Conservation (phyloP, 2,329 filamentous ascomycete genomes). For the Microdochium bolleyi region DNA sequence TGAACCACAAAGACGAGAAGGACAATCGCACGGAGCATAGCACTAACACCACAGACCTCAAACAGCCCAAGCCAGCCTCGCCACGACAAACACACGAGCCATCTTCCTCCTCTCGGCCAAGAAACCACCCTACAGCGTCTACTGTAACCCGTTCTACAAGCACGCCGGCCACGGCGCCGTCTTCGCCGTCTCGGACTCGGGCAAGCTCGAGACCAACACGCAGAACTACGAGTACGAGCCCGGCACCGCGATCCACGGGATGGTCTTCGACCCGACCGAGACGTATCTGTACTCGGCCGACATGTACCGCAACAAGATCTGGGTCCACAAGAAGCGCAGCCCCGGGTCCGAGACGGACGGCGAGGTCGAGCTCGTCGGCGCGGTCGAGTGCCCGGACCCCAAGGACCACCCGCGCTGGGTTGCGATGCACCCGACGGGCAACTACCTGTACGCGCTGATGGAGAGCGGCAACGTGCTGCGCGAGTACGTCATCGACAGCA, state of each 20-base stretch:
- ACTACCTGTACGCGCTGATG: constrained; percentile 81
- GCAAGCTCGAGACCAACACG: constrained; percentile 53
- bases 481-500: constrained; percentile 71
- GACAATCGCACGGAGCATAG: background rate
- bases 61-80: constrained; percentile 57
- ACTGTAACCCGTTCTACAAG: constrained; percentile 86
- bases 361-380: constrained; percentile 60
- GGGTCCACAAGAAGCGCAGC: constrained; percentile 68
- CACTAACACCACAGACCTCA: background rate
- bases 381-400: constrained; percentile 60
- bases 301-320: constrained; percentile 70
- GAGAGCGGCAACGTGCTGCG: constrained; percentile 80
- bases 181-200: constrained; percentile 51
- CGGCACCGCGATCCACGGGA: constrained; percentile 69
- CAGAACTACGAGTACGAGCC: constrained; percentile 68
- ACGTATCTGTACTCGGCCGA: constrained; percentile 74
- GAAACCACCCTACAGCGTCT: constrained; percentile 72
- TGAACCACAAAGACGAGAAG: background rate
- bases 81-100: constrained; percentile 73
- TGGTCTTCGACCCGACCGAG: constrained; percentile 70
- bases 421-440: constrained; percentile 69
- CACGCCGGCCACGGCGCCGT: constrained; percentile 77
- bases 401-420: constrained; percentile 84
- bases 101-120: constrained; percentile 81
- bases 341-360: constrained; percentile 28